Evolutionary conservation across 202 grass and related monocot species (phyloP).

Genomic region (Setaria italica): DNA sequence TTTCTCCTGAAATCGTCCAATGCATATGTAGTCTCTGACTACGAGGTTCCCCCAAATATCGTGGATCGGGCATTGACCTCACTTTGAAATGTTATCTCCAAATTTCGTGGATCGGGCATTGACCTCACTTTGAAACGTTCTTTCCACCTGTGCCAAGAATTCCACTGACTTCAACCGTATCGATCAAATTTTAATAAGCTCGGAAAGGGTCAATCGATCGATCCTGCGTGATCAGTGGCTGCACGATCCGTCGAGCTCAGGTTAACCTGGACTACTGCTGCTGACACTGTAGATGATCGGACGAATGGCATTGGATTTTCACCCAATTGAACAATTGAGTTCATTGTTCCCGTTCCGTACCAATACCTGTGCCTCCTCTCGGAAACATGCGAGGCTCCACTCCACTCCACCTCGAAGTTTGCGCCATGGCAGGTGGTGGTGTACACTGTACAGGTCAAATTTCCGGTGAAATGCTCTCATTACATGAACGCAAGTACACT

Average conservation of each 20-base stretch:
- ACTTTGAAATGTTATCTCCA: conserved; percentile 1
- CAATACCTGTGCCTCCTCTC: not conserved
- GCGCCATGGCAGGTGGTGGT: not conserved
- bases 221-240: not conserved
- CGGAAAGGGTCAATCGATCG: conserved; percentile 32
- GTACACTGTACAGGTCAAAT: not conserved
- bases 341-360: not conserved
- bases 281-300: conserved; percentile 3
- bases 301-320: not conserved
- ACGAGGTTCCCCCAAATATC: not conserved
- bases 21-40: not conserved
- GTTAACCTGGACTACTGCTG: not conserved
- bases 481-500: not conserved
- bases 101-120: conserved; percentile 2
- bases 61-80: conserved; percentile 30
- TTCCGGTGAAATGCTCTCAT: not conserved
- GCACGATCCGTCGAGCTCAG: not conserved
- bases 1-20: not conserved
- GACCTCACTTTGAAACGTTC: conserved; percentile 22
- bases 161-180: conserved; percentile 18
- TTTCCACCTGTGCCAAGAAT: conserved; percentile 10
- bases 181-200: not conserved
- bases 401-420: not conserved
- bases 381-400: not conserved
- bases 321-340: not conserved